Percentiles rank a stretch among this genome's conserved stretches.
Evolutionary conservation across 345 rosid species (phyloP).

Genomic region (Gossypium ekmanianum): DNA sequence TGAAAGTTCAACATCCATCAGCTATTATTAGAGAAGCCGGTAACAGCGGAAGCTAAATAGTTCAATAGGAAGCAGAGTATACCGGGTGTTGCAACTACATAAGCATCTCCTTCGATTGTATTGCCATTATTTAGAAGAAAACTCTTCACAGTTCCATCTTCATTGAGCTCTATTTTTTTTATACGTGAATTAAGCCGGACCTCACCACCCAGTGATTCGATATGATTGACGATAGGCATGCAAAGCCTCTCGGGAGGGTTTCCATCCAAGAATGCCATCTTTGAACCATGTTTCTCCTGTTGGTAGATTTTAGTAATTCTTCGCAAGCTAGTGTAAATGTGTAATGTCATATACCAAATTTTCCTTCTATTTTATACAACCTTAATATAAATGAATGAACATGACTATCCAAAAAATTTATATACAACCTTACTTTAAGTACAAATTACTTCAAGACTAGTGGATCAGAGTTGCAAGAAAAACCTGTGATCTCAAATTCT

Average conservation of each 20-base stretch:
- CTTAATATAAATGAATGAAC: not conserved
- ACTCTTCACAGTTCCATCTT: conserved; percentile 74
- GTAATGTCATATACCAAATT: not conserved
- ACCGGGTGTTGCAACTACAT: conserved; percentile 93
- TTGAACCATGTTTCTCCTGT: conserved; percentile 97
- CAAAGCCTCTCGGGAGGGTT: conserved; percentile 96
- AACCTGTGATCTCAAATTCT: not conserved
- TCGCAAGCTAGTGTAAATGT: conserved; percentile 1
- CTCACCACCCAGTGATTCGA: conserved; percentile 78
- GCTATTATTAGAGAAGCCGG: conserved; percentile 16
- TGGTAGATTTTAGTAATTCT: conserved; percentile 14
- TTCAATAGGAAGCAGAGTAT: conserved; percentile 14
- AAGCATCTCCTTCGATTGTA: conserved; percentile 72
- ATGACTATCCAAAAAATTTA: not conserved
- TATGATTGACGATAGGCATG: conserved; percentile 74
- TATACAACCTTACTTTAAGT: not conserved
- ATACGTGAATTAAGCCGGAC: conserved; percentile 71
- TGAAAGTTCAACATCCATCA: conserved; percentile 28
- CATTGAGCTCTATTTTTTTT: conserved; percentile 71
- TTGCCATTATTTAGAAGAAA: conserved; percentile 64
- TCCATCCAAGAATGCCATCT: conserved; percentile 98
- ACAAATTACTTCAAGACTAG: not conserved
- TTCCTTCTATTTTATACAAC: not conserved
- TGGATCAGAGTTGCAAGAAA: not conserved
- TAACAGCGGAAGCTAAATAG: not conserved